A percentile compares a stretch with the other conserved stretches of the same genome.
Evolutionary conservation across 2,329 filamentous ascomycete genomes (phyloP).

Genomic region (Fusarium sp.): DNA sequence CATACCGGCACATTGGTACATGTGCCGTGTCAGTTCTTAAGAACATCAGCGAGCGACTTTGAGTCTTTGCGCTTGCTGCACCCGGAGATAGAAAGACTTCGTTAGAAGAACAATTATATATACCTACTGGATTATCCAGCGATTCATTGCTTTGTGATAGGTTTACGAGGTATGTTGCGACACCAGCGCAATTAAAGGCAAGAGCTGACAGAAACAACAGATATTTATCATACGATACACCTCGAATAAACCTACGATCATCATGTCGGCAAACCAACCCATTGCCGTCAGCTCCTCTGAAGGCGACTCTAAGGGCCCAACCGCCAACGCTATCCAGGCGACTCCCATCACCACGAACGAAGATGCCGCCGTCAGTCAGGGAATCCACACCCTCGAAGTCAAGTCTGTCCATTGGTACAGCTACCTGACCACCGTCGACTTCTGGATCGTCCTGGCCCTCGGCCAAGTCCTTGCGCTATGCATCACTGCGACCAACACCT

Average conservation of each 20-base stretch:
- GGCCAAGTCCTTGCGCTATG: slow-evolving; percentile 89
- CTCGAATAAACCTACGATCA: slow-evolving; percentile 17
- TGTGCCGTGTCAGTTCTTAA: slow-evolving; percentile 59
- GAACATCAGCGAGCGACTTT: slow-evolving; percentile 68
- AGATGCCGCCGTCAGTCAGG: slow-evolving; percentile 58
- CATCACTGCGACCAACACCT: slow-evolving; percentile 93
- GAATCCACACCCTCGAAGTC: slow-evolving; percentile 66
- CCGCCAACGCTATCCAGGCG: slow-evolving; percentile 22
- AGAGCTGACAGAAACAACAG: slow-evolving; percentile 1
- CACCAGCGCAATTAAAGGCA: background rate
- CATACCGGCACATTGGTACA: slow-evolving; percentile 52
- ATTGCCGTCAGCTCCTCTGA: slow-evolving; percentile 2
- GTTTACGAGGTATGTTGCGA: slow-evolving; percentile 27
- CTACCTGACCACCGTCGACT: slow-evolving; percentile 86
- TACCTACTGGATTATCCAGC: background rate
- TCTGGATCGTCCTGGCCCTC: slow-evolving; percentile 84
- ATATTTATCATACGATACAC: slow-evolving; percentile 1
- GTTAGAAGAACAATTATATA: slow-evolving; percentile 3
- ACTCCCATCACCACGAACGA: slow-evolving; percentile 20
- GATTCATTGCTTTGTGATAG: slow-evolving; percentile 9
- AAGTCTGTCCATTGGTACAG: slow-evolving; percentile 70
- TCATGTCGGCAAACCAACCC: slow-evolving; percentile 27
- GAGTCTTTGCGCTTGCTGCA: slow-evolving; percentile 74
- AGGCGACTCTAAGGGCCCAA: slow-evolving; percentile 40
- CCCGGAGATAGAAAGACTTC: slow-evolving; percentile 66